Conservation (phyloP, 768 basidiomycete genomes). For the Rhodotorula diobovata region DNA sequence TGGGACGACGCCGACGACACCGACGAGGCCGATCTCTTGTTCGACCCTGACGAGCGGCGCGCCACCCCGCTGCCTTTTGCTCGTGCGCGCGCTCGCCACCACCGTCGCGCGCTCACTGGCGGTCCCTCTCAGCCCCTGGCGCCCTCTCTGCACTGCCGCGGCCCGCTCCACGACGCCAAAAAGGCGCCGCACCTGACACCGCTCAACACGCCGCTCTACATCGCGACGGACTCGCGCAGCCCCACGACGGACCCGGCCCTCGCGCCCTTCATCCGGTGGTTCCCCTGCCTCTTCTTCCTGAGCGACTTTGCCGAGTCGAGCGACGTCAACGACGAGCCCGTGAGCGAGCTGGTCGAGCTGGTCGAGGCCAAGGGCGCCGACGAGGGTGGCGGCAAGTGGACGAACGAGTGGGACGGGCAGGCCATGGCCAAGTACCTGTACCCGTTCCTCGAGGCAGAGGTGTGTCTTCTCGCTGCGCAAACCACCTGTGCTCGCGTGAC, state of each 20-base stretch:
- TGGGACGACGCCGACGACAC: background rate
- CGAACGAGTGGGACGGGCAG: constrained; percentile 24
- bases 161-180: constrained; percentile 4
- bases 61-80: background rate
- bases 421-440: constrained; percentile 4
- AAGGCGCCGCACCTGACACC: constrained; percentile 8
- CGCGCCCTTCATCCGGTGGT: constrained; percentile 53
- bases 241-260: constrained; percentile 53
- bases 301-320: constrained; percentile 51
- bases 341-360: background rate
- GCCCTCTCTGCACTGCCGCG: constrained; percentile 22
- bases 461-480: background rate
- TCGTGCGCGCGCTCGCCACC: background rate
- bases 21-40: background rate
- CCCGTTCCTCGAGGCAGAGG: constrained; percentile 32
- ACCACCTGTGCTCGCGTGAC: background rate
- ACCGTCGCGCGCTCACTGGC: background rate
- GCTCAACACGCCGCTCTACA: constrained; percentile 61
- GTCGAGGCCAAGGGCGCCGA: background rate
- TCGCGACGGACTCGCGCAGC: constrained; percentile 59
- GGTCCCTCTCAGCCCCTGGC: constrained; percentile 7
- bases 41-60: no score
- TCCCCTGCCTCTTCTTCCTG: constrained; percentile 63
- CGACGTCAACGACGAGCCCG: background rate
- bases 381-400: constrained; percentile 1